Percentiles rank a stretch among this genome's conserved stretches.
Conservation (phyloP, 257 asterid species). For the Haberlea rhodopensis region DNA sequence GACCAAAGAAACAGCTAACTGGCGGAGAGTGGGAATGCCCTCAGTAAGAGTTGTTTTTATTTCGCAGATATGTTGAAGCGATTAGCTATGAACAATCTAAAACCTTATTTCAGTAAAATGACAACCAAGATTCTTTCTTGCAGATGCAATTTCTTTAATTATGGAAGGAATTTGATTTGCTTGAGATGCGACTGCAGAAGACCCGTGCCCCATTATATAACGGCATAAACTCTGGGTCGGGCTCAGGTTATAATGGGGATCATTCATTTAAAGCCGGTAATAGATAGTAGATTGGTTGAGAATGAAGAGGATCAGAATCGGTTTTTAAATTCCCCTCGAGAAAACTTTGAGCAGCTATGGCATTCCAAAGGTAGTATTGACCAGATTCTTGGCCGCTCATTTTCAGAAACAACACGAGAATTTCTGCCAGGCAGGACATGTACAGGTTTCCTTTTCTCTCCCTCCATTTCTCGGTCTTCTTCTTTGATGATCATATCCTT, state of each 20-base stretch:
- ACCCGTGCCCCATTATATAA: slow-evolving; percentile 46
- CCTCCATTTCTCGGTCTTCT: too few relatives aligned
- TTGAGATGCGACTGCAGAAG: slow-evolving; percentile 72
- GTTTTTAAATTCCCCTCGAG: slow-evolving; percentile 32
- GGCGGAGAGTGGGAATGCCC: slow-evolving; percentile 99
- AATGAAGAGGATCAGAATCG: slow-evolving; percentile 38
- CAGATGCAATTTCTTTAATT: slow-evolving; percentile 82
- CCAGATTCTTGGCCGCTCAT: too few relatives aligned
- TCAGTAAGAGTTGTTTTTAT: slow-evolving; percentile 50
- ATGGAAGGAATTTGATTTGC: slow-evolving; percentile 74
- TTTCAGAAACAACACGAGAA: too few relatives aligned
- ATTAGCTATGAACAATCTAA: slow-evolving; percentile 14
- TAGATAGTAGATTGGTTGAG: slow-evolving; percentile 28
- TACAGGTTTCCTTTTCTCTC: too few relatives aligned
- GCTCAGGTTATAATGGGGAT: slow-evolving; percentile 28
- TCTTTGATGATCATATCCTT: too few relatives aligned
- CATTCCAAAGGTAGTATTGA: too few relatives aligned
- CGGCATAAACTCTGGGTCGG: slow-evolving; percentile 32
- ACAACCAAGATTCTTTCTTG: slow-evolving; percentile 9
- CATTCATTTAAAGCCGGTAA: slow-evolving; percentile 22
- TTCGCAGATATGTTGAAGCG: slow-evolving; percentile 14
- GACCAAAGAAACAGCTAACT: slow-evolving; percentile 66
- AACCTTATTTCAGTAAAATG: slow-evolving; percentile 12
- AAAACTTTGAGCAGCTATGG: too few relatives aligned
- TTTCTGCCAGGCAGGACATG: too few relatives aligned